phyloP scores from a whole-genome alignment of 345 rosid species.

The Hibiscus trionum region DNA sequence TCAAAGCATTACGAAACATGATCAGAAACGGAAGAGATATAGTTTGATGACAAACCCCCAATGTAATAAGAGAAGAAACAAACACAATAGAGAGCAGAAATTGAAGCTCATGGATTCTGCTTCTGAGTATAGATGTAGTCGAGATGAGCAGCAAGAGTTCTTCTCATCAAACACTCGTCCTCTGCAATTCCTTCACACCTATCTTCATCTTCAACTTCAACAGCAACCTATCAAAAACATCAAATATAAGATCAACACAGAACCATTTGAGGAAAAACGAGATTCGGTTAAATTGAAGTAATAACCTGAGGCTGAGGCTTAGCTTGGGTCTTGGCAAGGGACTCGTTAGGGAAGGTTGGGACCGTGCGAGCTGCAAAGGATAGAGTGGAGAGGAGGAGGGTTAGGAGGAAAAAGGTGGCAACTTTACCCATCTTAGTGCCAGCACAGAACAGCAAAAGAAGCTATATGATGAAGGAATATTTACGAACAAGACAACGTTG shows the following conservation, averaged over 20 bases:
- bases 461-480: not conserved
- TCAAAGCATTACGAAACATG: not conserved
- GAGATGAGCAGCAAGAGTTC: constrained; percentile 46
- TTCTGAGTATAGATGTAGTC: constrained; percentile 58
- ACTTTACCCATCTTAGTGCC: constrained; percentile 27
- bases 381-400: constrained; percentile 38
- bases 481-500: not conserved
- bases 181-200: constrained; percentile 41
- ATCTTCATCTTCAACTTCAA: constrained; percentile 24
- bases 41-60: not conserved
- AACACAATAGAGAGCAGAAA: not conserved
- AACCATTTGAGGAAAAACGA: not conserved
- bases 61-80: not conserved
- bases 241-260: not conserved
- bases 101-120: constrained; percentile 22
- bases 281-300: not conserved
- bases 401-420: constrained; percentile 26
- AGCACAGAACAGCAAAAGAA: not conserved
- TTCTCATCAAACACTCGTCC: constrained; percentile 47
- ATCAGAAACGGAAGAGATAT: not conserved
- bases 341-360: constrained; percentile 23
- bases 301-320: constrained; percentile 18
- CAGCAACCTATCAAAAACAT: not conserved
- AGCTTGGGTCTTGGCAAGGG: constrained; percentile 19
- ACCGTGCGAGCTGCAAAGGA: constrained; percentile 34